These are phyloP conservation scores for Trebouxia sp. DNA, from an alignment of 139 green algal genomes.

Conservation along the genomic window DNA sequence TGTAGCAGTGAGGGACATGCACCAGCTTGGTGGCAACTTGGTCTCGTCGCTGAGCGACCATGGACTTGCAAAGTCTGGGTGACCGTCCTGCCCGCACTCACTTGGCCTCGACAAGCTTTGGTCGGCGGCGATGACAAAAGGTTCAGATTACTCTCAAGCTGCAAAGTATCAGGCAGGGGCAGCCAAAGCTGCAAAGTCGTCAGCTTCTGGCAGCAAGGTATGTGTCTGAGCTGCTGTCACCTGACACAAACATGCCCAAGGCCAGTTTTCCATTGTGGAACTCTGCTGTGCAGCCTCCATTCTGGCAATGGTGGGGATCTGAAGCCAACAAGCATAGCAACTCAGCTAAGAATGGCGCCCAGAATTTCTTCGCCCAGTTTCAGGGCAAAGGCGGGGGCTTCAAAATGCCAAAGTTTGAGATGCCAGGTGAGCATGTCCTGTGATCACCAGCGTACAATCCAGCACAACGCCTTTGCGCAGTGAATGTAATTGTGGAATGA, in stretches of 20 bases:
- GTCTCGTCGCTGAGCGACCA: too few species aligned
- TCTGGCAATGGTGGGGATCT: constrained; percentile 32
- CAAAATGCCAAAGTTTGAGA: constrained; percentile 35
- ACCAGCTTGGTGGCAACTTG: too few species aligned
- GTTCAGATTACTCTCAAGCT: neutral
- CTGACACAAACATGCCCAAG: neutral
- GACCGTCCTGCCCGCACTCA: too few species aligned
- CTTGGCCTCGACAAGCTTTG: too few species aligned
- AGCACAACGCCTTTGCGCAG: neutral
- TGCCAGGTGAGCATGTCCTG: constrained; percentile 38
- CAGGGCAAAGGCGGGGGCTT: constrained; percentile 28
- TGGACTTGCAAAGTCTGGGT: too few species aligned
- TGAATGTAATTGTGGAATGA: neutral
- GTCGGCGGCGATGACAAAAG: neutral
- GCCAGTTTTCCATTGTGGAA: neutral
- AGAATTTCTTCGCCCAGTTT: constrained; percentile 9
- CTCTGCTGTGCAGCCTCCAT: constrained; percentile 24
- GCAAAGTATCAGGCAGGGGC: constrained; percentile 1
- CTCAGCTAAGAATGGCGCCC: neutral
- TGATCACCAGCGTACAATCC: too few species aligned
- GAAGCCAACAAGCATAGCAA: constrained; percentile 26
- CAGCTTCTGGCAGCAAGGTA: constrained; percentile 6
- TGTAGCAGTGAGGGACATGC: too few species aligned
- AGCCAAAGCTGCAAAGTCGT: constrained; percentile 4
- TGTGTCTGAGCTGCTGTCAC: neutral